phyloP scores from a whole-genome alignment of 2,329 filamentous ascomycete species.

The Dothistroma pini region DNA sequence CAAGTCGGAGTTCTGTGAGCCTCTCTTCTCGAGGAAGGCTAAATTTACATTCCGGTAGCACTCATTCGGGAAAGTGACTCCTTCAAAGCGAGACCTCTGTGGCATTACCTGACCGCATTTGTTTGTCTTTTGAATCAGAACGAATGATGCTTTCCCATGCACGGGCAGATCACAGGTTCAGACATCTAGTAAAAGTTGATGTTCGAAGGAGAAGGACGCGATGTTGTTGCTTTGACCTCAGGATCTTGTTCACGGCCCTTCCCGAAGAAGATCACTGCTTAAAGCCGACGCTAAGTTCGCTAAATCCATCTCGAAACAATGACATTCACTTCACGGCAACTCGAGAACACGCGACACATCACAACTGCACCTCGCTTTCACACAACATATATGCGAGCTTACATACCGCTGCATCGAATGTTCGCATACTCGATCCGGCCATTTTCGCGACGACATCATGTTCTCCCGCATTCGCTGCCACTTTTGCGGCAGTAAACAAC shows the following conservation, averaged over 20 bases:
- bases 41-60: no score
- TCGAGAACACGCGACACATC: background rate
- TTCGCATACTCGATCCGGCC: background rate
- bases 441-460: constrained; percentile 13
- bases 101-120: no score
- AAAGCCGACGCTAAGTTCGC: background rate
- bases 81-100: no score
- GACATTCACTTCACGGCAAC: background rate
- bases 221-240: background rate
- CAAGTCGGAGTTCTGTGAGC: no score
- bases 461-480: constrained; percentile 57
- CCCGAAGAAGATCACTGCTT: background rate
- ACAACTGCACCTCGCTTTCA: background rate
- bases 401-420: background rate
- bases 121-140: no score
- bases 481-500: constrained; percentile 72
- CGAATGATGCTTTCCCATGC: no score
- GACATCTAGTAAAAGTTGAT: no score
- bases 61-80: no score
- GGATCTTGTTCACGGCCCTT: background rate
- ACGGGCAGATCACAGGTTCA: no score
- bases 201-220: background rate
- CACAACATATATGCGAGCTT: background rate
- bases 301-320: background rate
- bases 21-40: no score